Evolutionary conservation across 495 filamentous ascomycete genomes (phyloP).

Genomic region (Trichoderma erinaceum): DNA sequence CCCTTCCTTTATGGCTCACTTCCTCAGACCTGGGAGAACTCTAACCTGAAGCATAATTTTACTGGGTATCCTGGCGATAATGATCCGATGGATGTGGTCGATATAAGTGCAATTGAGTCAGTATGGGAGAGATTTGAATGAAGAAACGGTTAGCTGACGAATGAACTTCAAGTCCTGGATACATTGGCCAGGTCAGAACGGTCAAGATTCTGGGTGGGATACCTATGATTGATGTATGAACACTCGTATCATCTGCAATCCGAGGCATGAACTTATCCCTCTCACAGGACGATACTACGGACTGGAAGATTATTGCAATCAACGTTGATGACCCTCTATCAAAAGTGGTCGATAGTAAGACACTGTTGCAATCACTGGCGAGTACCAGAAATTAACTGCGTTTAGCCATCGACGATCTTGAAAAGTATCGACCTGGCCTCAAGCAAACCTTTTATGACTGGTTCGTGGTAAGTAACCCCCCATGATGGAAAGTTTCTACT

Average conservation of each 20-base stretch:
- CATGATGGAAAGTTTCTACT: constrained; percentile 16
- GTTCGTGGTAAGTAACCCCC: constrained; percentile 25
- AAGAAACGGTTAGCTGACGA: not conserved
- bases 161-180: constrained; percentile 10
- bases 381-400: not conserved
- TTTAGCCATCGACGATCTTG: constrained; percentile 23
- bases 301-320: constrained; percentile 32
- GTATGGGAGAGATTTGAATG: not conserved
- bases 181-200: constrained; percentile 9
- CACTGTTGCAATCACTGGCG: not conserved
- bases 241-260: not conserved
- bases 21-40: constrained; percentile 17
- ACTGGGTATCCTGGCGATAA: constrained; percentile 17
- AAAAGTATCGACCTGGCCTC: constrained; percentile 24
- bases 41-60: constrained; percentile 16
- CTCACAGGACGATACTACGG: constrained; percentile 24
- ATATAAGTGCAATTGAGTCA: constrained; percentile 14
- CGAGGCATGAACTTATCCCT: not conserved
- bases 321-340: constrained; percentile 26
- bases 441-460: constrained; percentile 22
- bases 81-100: constrained; percentile 18
- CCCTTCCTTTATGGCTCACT: constrained; percentile 16
- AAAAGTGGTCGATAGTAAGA: constrained; percentile 20
- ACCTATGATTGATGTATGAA: constrained; percentile 26
- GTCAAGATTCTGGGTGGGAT: constrained; percentile 30